Evolutionary conservation across 2,329 filamentous ascomycete species (phyloP).

Genomic region (Pseudogymnoascus sp.): DNA sequence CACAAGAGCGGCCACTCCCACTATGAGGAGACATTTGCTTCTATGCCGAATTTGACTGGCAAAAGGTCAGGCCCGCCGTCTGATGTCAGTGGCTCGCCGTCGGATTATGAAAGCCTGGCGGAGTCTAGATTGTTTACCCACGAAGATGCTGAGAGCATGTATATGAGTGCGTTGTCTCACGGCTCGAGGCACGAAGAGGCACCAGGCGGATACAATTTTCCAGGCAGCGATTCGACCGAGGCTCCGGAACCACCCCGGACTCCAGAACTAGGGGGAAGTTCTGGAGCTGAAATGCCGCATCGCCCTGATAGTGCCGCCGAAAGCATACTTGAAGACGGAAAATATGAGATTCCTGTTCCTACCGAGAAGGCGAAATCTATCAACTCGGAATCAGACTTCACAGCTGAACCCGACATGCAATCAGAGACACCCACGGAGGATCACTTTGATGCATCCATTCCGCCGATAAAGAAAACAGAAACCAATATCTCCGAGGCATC

Average conservation of each 20-base stretch:
- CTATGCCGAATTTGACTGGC: background rate
- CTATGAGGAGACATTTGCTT: background rate
- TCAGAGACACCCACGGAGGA: background rate
- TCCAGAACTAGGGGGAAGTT: background rate
- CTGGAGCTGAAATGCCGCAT: background rate
- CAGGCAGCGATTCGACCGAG: background rate
- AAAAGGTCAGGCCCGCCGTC: background rate
- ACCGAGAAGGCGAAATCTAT: background rate
- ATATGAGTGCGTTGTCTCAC: constrained; percentile 65
- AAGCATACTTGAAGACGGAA: background rate
- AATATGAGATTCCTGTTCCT: background rate
- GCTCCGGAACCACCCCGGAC: background rate
- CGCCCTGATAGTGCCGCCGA: background rate
- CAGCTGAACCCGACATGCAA: constrained; percentile 11
- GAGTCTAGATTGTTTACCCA: constrained; percentile 69
- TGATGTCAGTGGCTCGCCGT: constrained; percentile 1
- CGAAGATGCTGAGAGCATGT: constrained; percentile 80
- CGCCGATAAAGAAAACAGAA: constrained; percentile 18
- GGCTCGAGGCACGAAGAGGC: constrained; percentile 16
- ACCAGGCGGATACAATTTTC: background rate
- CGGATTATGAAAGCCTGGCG: constrained; percentile 43
- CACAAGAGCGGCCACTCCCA: background rate
- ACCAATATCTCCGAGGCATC: constrained; percentile 25
- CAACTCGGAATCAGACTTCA: background rate
- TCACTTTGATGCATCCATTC: background rate